Conservation (phyloP, 768 basidiomycete species). For the Mycena metata region DNA sequence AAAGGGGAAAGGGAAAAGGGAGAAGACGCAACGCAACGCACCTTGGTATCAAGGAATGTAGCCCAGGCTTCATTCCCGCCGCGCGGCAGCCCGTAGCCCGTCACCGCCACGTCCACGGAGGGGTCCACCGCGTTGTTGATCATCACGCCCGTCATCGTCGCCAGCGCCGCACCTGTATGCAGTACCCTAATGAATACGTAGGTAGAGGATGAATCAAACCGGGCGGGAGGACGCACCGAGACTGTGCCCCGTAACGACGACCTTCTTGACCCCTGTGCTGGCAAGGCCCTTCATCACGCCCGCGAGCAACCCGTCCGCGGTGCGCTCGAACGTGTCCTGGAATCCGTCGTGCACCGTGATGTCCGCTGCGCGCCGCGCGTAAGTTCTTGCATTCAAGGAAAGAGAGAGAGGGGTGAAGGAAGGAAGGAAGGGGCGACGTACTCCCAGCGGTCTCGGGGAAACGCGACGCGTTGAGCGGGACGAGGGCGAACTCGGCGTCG, state of each 20-base stretch:
- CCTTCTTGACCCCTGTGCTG: constrained; percentile 48
- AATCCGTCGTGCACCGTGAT: constrained; percentile 57
- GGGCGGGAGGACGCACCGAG: constrained; percentile 47
- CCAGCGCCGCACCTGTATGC: constrained; percentile 60
- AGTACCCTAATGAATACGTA: not conserved
- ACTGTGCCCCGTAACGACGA: constrained; percentile 57
- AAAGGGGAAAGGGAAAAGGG: no score
- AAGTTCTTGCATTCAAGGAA: constrained; percentile 13
- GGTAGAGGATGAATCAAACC: constrained; percentile 3
- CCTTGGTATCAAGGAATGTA: constrained; percentile 55
- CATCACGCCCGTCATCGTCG: constrained; percentile 59
- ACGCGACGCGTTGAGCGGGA: constrained; percentile 47
- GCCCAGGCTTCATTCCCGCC: constrained; percentile 62
- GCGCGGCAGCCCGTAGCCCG: constrained; percentile 61
- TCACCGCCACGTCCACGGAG: no score
- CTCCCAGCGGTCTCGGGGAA: constrained; percentile 46
- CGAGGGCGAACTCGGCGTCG: constrained; percentile 49
- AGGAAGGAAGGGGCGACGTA: constrained; percentile 31
- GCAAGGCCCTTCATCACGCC: no score
- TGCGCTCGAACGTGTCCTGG: constrained; percentile 56
- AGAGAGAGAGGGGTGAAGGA: no score
- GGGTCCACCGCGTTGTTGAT: constrained; percentile 54
- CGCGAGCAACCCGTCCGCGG: constrained; percentile 52
- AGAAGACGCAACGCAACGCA: constrained; percentile 16
- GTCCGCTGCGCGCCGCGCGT: constrained; percentile 40